Evolutionary conservation across 441 rosid species (phyloP).

Genomic region (Mallotus repandus): DNA sequence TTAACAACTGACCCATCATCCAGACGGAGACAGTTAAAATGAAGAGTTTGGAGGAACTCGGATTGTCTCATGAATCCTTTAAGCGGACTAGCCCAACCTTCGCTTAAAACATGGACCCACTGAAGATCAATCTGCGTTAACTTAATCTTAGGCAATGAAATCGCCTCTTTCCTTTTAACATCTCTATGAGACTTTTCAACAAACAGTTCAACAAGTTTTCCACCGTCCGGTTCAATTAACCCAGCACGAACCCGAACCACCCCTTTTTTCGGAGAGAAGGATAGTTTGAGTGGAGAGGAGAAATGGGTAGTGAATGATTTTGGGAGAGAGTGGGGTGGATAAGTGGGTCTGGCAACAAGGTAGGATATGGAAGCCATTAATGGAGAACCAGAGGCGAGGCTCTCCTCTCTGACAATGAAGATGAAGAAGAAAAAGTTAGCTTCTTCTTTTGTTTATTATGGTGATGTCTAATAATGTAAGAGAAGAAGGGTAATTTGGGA

Average conservation of each 20-base stretch:
- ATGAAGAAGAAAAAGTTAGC: neutral
- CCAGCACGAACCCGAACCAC: conserved; percentile 40
- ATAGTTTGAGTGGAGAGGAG: conserved; percentile 33
- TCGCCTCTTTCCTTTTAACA: conserved; percentile 58
- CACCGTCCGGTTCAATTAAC: conserved; percentile 89
- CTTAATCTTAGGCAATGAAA: conserved; percentile 54
- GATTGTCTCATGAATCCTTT: conserved; percentile 92
- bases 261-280: conserved; percentile 27
- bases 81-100: conserved; percentile 98
- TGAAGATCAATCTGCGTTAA: conserved; percentile 67
- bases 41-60: conserved; percentile 99
- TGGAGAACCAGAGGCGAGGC: conserved; percentile 17
- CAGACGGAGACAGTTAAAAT: conserved; percentile 87
- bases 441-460: neutral
- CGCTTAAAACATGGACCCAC: conserved; percentile 95
- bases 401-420: neutral
- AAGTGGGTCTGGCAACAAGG: conserved; percentile 32
- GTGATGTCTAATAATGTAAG: neutral
- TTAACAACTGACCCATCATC: conserved; percentile 84
- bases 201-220: conserved; percentile 64
- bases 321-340: conserved; percentile 34
- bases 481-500: conserved; percentile 13
- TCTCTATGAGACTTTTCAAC: conserved; percentile 54
- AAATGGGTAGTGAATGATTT: conserved; percentile 42
- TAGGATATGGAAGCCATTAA: conserved; percentile 71